phyloP scores from a whole-genome alignment of 2,329 filamentous ascomycete genomes.

The Colletotrichum sp. region DNA sequence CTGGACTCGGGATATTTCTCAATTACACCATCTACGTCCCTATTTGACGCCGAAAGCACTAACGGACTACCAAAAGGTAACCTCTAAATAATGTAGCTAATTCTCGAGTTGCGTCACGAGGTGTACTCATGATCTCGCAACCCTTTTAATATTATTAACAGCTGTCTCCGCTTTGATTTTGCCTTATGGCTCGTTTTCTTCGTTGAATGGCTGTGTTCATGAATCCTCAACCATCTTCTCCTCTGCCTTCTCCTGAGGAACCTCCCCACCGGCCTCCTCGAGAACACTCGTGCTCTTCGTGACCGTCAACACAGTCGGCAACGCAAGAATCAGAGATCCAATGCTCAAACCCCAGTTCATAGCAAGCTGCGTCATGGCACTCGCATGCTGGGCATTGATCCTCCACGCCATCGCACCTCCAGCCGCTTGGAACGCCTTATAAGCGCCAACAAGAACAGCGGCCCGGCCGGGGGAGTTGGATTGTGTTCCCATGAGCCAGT shows the following conservation, averaged over 20 bases:
- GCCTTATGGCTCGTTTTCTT: neutral
- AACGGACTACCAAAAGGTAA: neutral
- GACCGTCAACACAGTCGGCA: conserved; percentile 47
- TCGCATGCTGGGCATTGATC: conserved; percentile 39
- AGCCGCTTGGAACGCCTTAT: conserved; percentile 48
- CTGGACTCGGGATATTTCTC: neutral
- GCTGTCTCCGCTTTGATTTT: neutral
- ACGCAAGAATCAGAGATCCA: conserved; percentile 42
- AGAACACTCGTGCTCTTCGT: conserved; percentile 27
- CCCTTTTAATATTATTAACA: neutral
- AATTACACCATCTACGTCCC: neutral
- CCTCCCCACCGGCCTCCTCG: conserved; percentile 25
- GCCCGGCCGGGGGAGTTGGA: conserved; percentile 44
- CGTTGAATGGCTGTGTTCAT: neutral
- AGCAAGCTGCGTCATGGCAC: conserved; percentile 45
- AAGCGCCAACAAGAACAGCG: conserved; percentile 50
- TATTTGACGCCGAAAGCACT: neutral
- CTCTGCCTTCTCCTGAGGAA: neutral
- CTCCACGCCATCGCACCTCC: conserved; percentile 53
- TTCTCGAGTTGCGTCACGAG: neutral
- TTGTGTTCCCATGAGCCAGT: conserved; percentile 61
- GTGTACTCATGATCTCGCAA: neutral
- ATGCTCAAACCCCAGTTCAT: conserved; percentile 53
- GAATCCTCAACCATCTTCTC: conserved; percentile 19
- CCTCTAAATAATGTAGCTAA: neutral